Evolutionary conservation across 2,329 filamentous ascomycete genomes (phyloP).

Genomic region (Diaporthe ilicicola): DNA sequence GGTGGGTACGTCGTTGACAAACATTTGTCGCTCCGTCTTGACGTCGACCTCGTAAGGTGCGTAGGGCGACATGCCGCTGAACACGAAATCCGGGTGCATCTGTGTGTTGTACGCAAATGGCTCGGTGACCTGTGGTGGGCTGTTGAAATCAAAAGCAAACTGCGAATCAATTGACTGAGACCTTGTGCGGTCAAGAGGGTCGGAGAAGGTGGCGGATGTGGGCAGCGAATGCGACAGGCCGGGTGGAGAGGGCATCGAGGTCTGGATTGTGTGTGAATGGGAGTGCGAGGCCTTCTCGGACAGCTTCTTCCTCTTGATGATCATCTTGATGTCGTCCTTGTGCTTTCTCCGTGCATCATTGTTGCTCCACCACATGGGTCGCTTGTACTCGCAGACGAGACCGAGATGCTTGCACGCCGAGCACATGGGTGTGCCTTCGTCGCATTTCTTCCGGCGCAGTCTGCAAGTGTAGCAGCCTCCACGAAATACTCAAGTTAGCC

Average conservation of each 20-base stretch:
- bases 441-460: conserved; percentile 74
- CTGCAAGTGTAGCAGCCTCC: conserved; percentile 75
- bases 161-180: conserved; percentile 84
- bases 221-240: conserved; percentile 83
- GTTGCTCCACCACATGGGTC: conserved; percentile 97
- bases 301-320: conserved; percentile 97
- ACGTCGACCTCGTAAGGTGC: conserved; percentile 93
- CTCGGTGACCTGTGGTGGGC: conserved; percentile 59
- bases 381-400: conserved; percentile 93
- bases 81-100: conserved; percentile 70
- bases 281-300: conserved; percentile 78
- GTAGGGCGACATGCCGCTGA: conserved; percentile 55
- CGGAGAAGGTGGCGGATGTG: conserved; percentile 82
- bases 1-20: conserved; percentile 88
- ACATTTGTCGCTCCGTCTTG: conserved; percentile 94
- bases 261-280: conserved; percentile 52
- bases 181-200: conserved; percentile 75
- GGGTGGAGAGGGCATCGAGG: conserved; percentile 73
- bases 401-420: conserved; percentile 77
- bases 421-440: conserved; percentile 70
- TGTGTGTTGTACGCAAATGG: conserved; percentile 70
- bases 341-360: conserved; percentile 84
- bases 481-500: conserved; percentile 42
- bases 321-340: conserved; percentile 96
- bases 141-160: conserved; percentile 80